Evolutionary conservation across 208 protist species (phyloP).

Genomic region (Trypanosoma mega): DNA sequence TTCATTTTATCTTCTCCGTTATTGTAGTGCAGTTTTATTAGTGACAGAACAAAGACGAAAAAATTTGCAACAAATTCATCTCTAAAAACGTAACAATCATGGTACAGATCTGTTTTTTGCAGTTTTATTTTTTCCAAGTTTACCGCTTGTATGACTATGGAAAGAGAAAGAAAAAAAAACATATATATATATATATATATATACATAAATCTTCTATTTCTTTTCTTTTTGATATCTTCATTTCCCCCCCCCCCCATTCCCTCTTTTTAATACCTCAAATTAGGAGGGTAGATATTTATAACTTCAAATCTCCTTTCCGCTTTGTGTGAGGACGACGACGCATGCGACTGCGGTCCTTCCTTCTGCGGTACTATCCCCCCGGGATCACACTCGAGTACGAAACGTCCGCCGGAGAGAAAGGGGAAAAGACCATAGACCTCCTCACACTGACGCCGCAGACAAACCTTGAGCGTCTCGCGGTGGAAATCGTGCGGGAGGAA

Average conservation of each 20-base stretch:
- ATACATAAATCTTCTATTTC: not conserved
- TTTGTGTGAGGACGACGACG: conserved; percentile 8
- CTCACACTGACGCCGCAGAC: conserved; percentile 82
- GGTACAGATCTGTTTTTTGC: too few relatives aligned
- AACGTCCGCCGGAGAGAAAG: conserved; percentile 70
- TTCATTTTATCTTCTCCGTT: too few relatives aligned
- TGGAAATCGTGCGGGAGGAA: conserved; percentile 86
- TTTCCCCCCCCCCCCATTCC: not conserved
- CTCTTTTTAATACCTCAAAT: not conserved
- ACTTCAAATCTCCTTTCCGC: conserved; percentile 10
- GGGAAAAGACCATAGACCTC: conserved; percentile 91
- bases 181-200: conserved; percentile 6
- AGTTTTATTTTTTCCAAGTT: too few relatives aligned
- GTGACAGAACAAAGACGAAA: too few relatives aligned
- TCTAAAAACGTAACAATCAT: too few relatives aligned
- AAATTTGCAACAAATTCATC: too few relatives aligned
- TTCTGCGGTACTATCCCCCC: conserved; percentile 95
- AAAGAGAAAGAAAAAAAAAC: too few relatives aligned
- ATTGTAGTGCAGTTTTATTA: too few relatives aligned
- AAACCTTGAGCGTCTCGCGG: conserved; percentile 79
- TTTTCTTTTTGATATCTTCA: not conserved
- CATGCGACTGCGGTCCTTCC: conserved; percentile 93
- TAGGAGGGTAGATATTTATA: too few relatives aligned
- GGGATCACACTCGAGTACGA: conserved; percentile 94
- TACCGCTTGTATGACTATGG: too few relatives aligned